Base-by-base conservation (phyloP, 257 asterid genomes). In the Linderniella brevidens region DNA sequence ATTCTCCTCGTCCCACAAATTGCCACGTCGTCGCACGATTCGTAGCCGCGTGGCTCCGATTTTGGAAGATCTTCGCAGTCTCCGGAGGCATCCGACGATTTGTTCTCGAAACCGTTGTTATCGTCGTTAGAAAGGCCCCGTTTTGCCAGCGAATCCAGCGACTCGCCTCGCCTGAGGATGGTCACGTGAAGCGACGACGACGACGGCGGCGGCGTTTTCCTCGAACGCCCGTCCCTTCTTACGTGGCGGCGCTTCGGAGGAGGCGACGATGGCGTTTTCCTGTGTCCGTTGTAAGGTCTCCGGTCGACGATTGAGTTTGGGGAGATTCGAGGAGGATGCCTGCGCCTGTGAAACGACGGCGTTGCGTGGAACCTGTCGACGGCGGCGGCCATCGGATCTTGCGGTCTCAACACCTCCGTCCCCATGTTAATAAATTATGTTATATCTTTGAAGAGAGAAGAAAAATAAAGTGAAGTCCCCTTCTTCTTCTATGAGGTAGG, bases 391-490 rank as follows among this genome's bases (percentile, higher is more conserved):
- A 68, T 57, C 53, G 59, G 41, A 53, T 68, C 70, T 1, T 58
- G 79, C 53, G 72, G 64, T 46, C 57, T 37, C 58, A 68, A 56
- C 53, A 72, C 72, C 51, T 72, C 79, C 25, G 79, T 72, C 6
- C 70, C 79, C 79, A 72, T 72, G 45, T 40, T 40, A 10, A 40
- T 11, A 40, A 40, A 40, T 40, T 40, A 40, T 40, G n/a, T n/a
- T n/a, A 40, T 40, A 11, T 40, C 14, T 11, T 11, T 4, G 16
- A 40, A 11, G 3, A 14, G 45, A 40, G 45, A 40, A 40, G 45
- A 40, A 40, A 10, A 40, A 40, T 4, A 40, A 12, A 40, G 5
- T 11, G 45, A 40, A 40, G 9, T 11, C n/a, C 16, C n/a, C 45
- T 14, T 40, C 45, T 1, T 40, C 14, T 2, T 11, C 16, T 14